Evolutionary conservation across 2,329 filamentous ascomycete genomes (phyloP), one percentile per base, ranked within the genome.

Genomic region (Phialophora verrucosa): DNA sequence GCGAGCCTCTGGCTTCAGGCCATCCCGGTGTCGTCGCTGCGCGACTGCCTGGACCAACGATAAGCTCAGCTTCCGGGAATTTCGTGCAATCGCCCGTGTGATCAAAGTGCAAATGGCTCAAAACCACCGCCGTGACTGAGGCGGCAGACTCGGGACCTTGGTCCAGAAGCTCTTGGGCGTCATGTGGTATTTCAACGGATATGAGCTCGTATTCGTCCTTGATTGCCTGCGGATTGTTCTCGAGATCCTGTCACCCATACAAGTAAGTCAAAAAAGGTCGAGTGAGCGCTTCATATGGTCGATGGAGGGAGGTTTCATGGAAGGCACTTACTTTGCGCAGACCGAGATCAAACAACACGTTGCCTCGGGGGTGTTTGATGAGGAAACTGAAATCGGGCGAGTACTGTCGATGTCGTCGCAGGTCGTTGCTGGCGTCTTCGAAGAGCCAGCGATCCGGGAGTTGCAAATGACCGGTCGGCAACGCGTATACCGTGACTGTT

Each of bases 31-130:
- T 71, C 69, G 82, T 79, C 0, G 73, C 74, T 1, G 78, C 66
- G 55, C 80, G 82, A 72, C 86, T 83, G 0, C 85, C 84, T 0
- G 84, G 81, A 0, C 85, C 85, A 4, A 87, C 84, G 35, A 87
- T 70, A 0, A 87, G 70, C 12, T 81, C 77, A 0, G 83, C 83
- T 0, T 70, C 0, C 0, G 83, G 82, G 51, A 87, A 87, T 0
- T 73, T 75, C 0, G 79, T 78, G 0, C 80, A 77, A 62, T 86
- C 81, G 0, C 85, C 85, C 8, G 80, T 81, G 64, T 87, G 85
- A 70, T 87, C 68, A 38, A 68, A 70, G 44, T 70, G 68, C 17
- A 72, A 70, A 58, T 77, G 76, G 65, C 61, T 69, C 56, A 60
- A 70, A 38, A 71, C 66, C 20, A 71, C 59, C 4, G 59, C 55